Evolutionary conservation across 164 flowering plant genomes (phyloP).

Genomic region (Magnolia officinalis): DNA sequence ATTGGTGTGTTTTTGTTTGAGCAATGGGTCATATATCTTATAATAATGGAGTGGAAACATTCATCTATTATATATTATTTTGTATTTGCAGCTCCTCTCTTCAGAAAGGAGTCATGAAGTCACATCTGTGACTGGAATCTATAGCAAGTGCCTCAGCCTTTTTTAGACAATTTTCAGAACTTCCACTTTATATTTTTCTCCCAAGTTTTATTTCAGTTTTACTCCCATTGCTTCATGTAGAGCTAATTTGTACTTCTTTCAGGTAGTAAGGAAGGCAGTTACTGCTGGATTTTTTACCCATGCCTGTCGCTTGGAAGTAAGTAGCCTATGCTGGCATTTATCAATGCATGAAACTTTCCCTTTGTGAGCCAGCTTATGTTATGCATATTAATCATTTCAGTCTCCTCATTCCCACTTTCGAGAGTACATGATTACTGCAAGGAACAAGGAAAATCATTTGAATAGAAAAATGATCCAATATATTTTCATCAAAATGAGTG

Average conservation of each 20-base stretch:
- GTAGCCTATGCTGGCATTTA: not conserved
- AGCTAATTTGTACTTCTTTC: constrained; percentile 18
- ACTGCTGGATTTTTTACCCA: constrained; percentile 95
- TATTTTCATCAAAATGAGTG: not conserved
- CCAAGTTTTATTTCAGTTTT: not conserved
- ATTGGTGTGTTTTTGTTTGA: too few species aligned
- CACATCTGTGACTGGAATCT: too few species aligned
- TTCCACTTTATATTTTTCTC: not conserved
- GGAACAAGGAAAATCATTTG: not conserved
- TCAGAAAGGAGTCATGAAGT: too few species aligned
- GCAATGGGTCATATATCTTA: too few species aligned
- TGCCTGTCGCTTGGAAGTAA: constrained; percentile 89
- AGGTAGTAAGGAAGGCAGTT: constrained; percentile 82
- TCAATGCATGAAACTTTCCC: not conserved
- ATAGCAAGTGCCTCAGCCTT: too few species aligned
- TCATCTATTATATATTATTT: too few species aligned
- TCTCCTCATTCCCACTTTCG: too few species aligned
- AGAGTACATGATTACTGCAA: too few species aligned
- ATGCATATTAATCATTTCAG: too few species aligned
- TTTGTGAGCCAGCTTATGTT: too few species aligned
- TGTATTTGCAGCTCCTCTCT: too few species aligned
- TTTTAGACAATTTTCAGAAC: not conserved
- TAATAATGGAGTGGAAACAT: too few species aligned
- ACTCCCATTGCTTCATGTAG: not conserved
- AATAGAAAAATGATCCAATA: not conserved